Evolutionary conservation across 257 asterid species (phyloP).

Genomic region (Gentiana macrophylla): DNA sequence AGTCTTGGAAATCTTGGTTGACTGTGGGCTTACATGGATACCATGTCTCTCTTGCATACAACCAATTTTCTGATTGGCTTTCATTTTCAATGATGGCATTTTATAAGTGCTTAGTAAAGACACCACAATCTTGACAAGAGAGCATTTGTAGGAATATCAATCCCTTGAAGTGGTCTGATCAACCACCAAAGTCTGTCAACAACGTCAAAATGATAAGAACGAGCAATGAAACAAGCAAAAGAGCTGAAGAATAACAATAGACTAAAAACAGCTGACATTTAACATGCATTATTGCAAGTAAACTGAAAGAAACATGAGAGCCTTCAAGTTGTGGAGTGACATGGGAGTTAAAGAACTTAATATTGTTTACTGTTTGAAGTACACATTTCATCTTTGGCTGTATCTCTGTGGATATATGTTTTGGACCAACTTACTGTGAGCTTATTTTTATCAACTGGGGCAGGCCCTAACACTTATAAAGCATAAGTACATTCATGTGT

Average conservation of each 20-base stretch:
- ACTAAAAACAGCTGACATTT: neutral
- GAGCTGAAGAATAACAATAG: neutral
- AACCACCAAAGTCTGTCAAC: conserved; percentile 31
- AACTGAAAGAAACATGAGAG: too few relatives aligned
- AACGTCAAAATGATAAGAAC: conserved; percentile 2
- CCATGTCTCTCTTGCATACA: conserved; percentile 53
- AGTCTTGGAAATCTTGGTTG: conserved; percentile 57
- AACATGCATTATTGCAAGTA: neutral
- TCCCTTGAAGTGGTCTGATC: conserved; percentile 27
- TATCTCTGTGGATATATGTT: too few relatives aligned
- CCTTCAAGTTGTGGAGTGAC: neutral
- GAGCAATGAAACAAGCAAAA: neutral
- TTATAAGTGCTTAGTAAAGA: conserved; percentile 27
- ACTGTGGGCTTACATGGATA: conserved; percentile 65
- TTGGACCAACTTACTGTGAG: too few relatives aligned
- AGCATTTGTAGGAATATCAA: conserved; percentile 30
- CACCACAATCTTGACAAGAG: conserved; percentile 25
- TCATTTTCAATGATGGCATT: conserved; percentile 93
- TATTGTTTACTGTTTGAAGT: neutral
- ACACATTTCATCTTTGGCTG: too few relatives aligned
- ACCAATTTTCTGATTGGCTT: conserved; percentile 46
- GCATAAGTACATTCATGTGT: too few relatives aligned
- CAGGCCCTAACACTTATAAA: too few relatives aligned
- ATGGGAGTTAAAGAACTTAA: neutral
- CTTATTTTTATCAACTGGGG: too few relatives aligned